Evolutionary conservation across 1,139 yeast genomes (phyloP).

Genomic region (Spathaspora sp.): DNA sequence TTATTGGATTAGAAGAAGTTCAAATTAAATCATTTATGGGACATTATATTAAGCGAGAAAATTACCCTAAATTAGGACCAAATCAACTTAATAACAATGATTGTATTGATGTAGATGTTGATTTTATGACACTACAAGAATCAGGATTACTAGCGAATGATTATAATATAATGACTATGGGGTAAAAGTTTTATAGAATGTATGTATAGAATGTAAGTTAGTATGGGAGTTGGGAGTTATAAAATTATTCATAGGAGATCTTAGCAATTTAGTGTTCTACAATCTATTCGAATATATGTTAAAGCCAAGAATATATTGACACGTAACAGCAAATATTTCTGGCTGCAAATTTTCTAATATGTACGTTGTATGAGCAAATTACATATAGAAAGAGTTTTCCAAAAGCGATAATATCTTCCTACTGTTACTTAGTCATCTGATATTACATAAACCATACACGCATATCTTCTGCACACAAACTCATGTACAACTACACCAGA

Average conservation of each 20-base stretch:
- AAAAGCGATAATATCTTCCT: too few relatives aligned
- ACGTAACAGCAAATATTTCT: not conserved
- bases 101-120: conserved; percentile 12
- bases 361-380: too few relatives aligned
- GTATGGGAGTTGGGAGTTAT: not conserved
- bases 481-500: too few relatives aligned
- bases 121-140: conserved; percentile 16
- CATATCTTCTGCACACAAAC: too few relatives aligned
- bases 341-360: not conserved
- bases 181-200: conserved; percentile 1
- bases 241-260: too few relatives aligned
- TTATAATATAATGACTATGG: conserved; percentile 9
- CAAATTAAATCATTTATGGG: conserved; percentile 27
- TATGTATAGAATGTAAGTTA: not conserved
- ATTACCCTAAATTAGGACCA: conserved; percentile 26
- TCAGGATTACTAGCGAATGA: conserved; percentile 21
- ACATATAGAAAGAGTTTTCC: too few relatives aligned
- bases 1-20: conserved; percentile 27
- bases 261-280: too few relatives aligned
- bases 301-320: not conserved
- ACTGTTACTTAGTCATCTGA: too few relatives aligned
- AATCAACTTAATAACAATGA: not conserved
- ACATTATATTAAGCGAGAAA: conserved; percentile 25
- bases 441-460: too few relatives aligned
- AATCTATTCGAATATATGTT: too few relatives aligned